Conservation (phyloP, 345 rosid species). For the Ailanthus altissimus region DNA sequence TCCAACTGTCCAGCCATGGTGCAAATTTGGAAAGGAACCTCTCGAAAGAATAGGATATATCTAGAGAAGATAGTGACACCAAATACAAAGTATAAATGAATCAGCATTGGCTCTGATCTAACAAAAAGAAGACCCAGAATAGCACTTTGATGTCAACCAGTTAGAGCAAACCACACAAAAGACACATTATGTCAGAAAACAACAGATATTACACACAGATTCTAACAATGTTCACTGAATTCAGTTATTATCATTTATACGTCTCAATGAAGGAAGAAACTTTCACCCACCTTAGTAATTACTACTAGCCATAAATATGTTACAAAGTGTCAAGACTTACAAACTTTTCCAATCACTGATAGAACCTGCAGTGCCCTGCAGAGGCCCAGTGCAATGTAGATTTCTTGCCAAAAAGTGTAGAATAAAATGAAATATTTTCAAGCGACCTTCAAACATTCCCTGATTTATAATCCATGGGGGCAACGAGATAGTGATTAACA, state of each 20-base stretch:
- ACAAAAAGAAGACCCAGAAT: neutral
- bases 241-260: constrained; percentile 46
- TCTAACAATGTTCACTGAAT: constrained; percentile 26
- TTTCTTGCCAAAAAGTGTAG: neutral
- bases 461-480: neutral
- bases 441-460: neutral
- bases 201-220: neutral
- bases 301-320: neutral
- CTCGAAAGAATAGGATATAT: neutral
- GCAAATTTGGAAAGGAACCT: neutral
- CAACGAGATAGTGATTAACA: neutral
- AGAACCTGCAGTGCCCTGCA: neutral
- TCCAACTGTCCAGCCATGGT: neutral
- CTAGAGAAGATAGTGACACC: neutral
- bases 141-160: neutral
- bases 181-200: no score
- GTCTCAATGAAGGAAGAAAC: constrained; percentile 3
- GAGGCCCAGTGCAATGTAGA: no score
- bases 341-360: neutral
- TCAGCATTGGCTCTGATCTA: neutral
- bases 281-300: neutral
- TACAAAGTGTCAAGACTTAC: neutral
- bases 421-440: neutral
- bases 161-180: neutral
- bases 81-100: neutral